A percentile compares a stretch with the other conserved stretches of the same genome.
Conservation (phyloP, 1,284 basidiomycete genomes). For the Fomes fomentarius region DNA sequence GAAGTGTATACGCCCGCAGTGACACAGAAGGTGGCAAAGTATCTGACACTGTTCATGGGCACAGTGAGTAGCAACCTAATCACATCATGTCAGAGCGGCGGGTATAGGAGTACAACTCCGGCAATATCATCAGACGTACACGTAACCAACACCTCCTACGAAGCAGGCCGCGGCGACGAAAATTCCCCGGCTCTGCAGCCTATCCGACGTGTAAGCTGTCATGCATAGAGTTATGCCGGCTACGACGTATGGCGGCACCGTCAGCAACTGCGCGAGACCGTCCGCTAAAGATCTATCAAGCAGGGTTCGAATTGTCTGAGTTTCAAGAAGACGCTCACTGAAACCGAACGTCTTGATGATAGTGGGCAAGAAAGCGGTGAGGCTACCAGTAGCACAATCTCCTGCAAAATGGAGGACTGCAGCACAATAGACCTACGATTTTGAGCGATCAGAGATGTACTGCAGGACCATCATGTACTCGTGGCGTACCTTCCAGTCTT, state of each 20-base stretch:
- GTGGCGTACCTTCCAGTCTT: conserved; percentile 71
- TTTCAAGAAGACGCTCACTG: conserved; percentile 37
- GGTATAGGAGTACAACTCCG: neutral
- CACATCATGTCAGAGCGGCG: neutral
- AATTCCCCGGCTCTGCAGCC: conserved; percentile 69
- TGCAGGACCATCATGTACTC: too few relatives aligned
- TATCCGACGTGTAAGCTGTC: conserved; percentile 72
- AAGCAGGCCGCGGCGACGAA: too few relatives aligned
- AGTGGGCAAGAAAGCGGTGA: conserved; percentile 85
- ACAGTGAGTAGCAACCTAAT: conserved; percentile 52
- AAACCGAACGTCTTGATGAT: conserved; percentile 77
- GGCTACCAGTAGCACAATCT: conserved; percentile 79
- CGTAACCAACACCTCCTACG: too few relatives aligned
- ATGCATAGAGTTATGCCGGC: conserved; percentile 69
- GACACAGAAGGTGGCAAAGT: conserved; percentile 71
- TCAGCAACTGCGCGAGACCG: conserved; percentile 66
- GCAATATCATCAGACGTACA: too few relatives aligned
- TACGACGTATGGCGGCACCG: conserved; percentile 83
- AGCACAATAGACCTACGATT: conserved; percentile 62
- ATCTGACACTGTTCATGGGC: conserved; percentile 49
- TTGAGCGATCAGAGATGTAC: too few relatives aligned
- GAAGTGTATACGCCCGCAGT: conserved; percentile 69
- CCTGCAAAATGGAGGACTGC: conserved; percentile 76
- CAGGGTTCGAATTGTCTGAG: neutral
- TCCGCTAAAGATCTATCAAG: conserved; percentile 41